A percentile compares a stretch with the other conserved stretches of the same genome.
Evolutionary conservation across 495 filamentous ascomycete species (phyloP).

Genomic region (Penicillium malachiteum): DNA sequence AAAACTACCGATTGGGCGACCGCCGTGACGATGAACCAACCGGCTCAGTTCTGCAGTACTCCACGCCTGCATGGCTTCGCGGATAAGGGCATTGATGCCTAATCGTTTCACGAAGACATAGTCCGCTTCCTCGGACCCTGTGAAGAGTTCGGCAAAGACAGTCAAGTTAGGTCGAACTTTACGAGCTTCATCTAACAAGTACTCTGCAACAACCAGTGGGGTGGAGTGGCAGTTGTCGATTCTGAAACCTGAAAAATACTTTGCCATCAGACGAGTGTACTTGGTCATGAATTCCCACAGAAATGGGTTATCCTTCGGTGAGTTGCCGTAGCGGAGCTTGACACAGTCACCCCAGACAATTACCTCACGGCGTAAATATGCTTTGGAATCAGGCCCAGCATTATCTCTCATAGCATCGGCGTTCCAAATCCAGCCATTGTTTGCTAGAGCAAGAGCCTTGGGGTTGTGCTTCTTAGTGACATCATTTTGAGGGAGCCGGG

Average conservation of each 20-base stretch:
- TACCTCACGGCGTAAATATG: slow-evolving; percentile 90
- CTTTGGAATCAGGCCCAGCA: slow-evolving; percentile 81
- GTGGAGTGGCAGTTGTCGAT: slow-evolving; percentile 99
- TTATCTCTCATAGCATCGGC: slow-evolving; percentile 92
- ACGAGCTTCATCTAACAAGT: slow-evolving; percentile 88
- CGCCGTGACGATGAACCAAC: slow-evolving; percentile 90
- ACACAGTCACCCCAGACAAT: slow-evolving; percentile 99
- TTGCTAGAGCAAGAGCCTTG: slow-evolving; percentile 78
- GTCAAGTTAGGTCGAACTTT: slow-evolving; percentile 84
- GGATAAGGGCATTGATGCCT: slow-evolving; percentile 83
- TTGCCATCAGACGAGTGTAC: slow-evolving; percentile 91
- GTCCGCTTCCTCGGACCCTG: slow-evolving; percentile 92
- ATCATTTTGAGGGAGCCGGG: slow-evolving; percentile 78
- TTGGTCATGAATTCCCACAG: slow-evolving; percentile 94
- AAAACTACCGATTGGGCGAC: slow-evolving; percentile 93
- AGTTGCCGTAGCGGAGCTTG: slow-evolving; percentile 86
- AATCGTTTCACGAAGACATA: slow-evolving; percentile 92
- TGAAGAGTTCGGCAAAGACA: slow-evolving; percentile 95
- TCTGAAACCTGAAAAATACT: slow-evolving; percentile 91
- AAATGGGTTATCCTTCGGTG: slow-evolving; percentile 83
- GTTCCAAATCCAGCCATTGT: slow-evolving; percentile 99
- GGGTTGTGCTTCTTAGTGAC: slow-evolving; percentile 73
- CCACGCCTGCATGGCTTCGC: slow-evolving; percentile 99
- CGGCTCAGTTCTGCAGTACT: slow-evolving; percentile 88
- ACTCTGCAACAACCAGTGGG: slow-evolving; percentile 87